phyloP scores from a whole-genome alignment of 192 early-diverging fungal genomes.

The Gamsiella multidivaricata region DNA sequence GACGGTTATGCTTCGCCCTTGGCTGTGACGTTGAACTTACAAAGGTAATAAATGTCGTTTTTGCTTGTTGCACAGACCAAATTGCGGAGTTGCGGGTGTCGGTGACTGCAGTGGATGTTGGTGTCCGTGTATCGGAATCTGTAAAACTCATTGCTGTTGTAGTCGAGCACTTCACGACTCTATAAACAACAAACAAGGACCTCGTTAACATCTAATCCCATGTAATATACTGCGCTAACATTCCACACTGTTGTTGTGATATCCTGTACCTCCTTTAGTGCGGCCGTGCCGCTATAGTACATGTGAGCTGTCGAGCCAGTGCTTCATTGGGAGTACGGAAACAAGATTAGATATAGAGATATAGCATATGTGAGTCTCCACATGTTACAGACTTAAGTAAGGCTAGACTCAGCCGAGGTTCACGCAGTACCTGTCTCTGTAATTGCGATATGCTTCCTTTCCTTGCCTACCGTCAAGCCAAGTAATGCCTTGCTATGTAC shows the following conservation, averaged over 20 bases:
- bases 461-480: conserved; percentile 32
- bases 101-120: conserved; percentile 39
- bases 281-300: neutral
- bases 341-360: no score
- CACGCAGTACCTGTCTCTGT: conserved; percentile 18
- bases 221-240: neutral
- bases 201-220: neutral
- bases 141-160: conserved; percentile 27
- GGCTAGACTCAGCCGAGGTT: no score
- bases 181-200: neutral
- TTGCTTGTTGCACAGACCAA: conserved; percentile 42
- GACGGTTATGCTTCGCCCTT: no score
- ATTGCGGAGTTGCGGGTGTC: conserved; percentile 41
- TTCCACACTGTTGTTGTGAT: neutral
- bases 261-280: conserved; percentile 3
- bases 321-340: neutral
- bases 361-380: neutral
- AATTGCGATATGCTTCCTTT: conserved; percentile 10
- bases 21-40: no score
- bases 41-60: conserved; percentile 46
- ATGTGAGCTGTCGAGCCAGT: neutral
- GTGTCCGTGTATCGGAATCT: conserved; percentile 49
- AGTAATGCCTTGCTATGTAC: conserved; percentile 31
- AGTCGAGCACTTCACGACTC: conserved; percentile 31
- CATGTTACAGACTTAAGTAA: neutral